Evolutionary conservation across 768 basidiomycete genomes (phyloP), one percentile per base, ranked within the genome.

Genomic region (Auricularia auricula-judae): DNA sequence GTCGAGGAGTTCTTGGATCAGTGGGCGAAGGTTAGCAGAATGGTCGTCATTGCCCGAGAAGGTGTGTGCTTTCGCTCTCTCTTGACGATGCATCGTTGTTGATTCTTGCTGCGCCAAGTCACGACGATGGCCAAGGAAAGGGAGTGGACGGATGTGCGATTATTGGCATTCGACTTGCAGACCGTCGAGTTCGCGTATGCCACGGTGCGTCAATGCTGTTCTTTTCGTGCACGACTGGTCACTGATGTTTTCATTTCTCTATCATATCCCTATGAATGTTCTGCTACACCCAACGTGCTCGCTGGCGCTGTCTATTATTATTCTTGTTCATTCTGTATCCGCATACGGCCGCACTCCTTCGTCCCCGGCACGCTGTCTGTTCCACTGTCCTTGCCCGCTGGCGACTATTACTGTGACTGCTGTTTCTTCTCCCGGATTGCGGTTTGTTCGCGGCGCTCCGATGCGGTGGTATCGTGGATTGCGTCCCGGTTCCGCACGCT

Each of bases 41-140:
- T 94, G 83, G 91, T 94, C 12, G 90, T 94, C 34, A 93, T 96
- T 64, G 93, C 93, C 12, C 84, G 91, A 66, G 91, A 94, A 78
- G 85, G 92, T 91, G 71, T 65, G 79, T 70, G 3, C 34, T 4
- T 21, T 34, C 36, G 4, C 23, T 58, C 21, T 29, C 29, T 29
- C 29, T 3, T 29, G 29, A 29, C 29, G 29, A 29, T 29, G 29
- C 29, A 29, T 29, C 29, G 18, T 59, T 33, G 14, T 59, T 43
- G 21, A 14, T n/a, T 60, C 11, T 47, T 3, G 54, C 0, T 29
- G 23, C 33, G 53, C 18, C 10, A n/a, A 59, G 56, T 65, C 33
- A 59, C 56, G 63, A 56, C 34, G 16, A 89, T 95, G 86, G 83
- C 89, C 16, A 86, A 87, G 68, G 80, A 81, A 66, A 84, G 82